A percentile compares a stretch with the other conserved stretches of the same genome.
phyloP scores from a whole-genome alignment of 805 yeast genomes.

The Hanseniaspora opuntiae region DNA sequence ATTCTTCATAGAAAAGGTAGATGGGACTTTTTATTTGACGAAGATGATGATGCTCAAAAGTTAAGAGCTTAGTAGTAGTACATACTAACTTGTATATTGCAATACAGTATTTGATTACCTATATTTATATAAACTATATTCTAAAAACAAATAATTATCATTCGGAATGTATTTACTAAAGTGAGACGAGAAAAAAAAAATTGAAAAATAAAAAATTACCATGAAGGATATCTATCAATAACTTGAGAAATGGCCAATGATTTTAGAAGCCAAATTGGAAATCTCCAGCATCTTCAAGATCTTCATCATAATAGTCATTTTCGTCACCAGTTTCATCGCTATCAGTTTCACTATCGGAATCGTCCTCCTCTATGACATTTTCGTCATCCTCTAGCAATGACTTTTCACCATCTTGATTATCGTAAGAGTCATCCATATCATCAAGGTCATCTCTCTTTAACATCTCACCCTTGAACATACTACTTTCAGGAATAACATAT shows the following conservation, averaged over 20 bases:
- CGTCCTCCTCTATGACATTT: slow-evolving; percentile 1
- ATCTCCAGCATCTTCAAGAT: slow-evolving; percentile 20
- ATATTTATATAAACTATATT: background rate
- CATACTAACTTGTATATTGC: background rate
- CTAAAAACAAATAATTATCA: background rate
- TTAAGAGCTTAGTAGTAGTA: background rate
- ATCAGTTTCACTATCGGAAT: slow-evolving; percentile 12
- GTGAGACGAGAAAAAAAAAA: background rate
- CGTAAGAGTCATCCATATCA: slow-evolving; percentile 22
- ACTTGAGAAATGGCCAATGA: background rate
- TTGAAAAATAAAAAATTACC: background rate
- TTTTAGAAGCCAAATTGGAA: slow-evolving; percentile 18
- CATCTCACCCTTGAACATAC: slow-evolving; percentile 44
- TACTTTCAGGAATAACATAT: slow-evolving; percentile 48
- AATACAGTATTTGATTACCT: background rate
- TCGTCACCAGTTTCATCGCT: slow-evolving; percentile 18
- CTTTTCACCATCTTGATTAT: slow-evolving; percentile 1
- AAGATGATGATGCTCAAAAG: slow-evolving; percentile 18
- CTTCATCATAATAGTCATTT: slow-evolving; percentile 26
- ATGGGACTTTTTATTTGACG: slow-evolving; percentile 61
- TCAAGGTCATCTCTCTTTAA: slow-evolving; percentile 28
- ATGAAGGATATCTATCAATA: background rate
- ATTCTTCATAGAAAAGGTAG: slow-evolving; percentile 91
- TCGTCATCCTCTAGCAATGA: slow-evolving; percentile 14
- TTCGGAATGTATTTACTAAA: background rate